Evolutionary conservation across 345 rosid genomes (phyloP).

Genomic region (Crucihimalaya himalaica): DNA sequence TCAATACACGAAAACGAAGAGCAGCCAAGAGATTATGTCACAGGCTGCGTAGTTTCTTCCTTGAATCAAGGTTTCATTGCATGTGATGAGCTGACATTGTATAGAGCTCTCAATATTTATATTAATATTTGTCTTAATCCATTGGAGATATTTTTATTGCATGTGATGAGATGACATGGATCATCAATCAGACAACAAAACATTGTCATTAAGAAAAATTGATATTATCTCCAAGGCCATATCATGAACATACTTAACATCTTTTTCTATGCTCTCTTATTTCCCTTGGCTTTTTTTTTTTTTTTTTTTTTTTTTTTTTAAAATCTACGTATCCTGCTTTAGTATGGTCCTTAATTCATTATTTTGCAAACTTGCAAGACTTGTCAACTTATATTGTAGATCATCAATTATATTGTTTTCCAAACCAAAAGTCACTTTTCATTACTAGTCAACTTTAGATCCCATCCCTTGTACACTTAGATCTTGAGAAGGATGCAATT

Average conservation of each 20-base stretch:
- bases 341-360: neutral
- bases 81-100: conserved; percentile 11
- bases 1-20: neutral
- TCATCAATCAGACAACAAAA: no score
- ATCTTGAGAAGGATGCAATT: neutral
- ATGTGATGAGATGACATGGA: no score
- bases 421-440: neutral
- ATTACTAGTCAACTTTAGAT: conserved; percentile 19
- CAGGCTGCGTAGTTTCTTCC: conserved; percentile 5
- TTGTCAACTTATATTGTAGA: neutral
- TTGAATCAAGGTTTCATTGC: conserved; percentile 5
- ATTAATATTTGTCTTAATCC: neutral
- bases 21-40: neutral
- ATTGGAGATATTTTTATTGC: neutral
- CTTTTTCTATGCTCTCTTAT: neutral
- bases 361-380: neutral
- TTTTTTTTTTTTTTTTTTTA: neutral
- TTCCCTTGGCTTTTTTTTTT: neutral
- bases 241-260: neutral
- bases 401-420: neutral
- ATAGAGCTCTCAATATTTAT: neutral
- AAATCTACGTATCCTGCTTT: neutral
- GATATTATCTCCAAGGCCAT: neutral
- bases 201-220: neutral
- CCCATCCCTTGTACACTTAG: neutral